Evolutionary conservation across 345 rosid genomes (phyloP).

Genomic region (Angophora floribunda): DNA sequence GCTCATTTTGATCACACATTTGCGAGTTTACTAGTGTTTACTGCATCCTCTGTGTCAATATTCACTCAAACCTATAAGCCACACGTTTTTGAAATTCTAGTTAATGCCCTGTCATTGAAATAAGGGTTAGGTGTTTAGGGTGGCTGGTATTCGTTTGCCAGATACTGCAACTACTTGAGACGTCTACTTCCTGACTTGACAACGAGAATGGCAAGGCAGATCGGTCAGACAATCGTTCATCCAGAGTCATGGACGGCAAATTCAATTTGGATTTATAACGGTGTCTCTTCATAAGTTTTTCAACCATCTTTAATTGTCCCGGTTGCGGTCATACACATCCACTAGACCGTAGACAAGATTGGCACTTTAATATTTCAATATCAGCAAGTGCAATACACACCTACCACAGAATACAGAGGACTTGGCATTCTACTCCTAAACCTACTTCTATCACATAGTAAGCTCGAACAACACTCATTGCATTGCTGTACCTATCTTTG

Average conservation of each 20-base stretch:
- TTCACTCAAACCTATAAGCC: too few species aligned
- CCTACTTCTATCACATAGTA: not conserved
- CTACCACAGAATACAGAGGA: not conserved
- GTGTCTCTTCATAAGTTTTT: not conserved
- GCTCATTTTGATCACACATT: not conserved
- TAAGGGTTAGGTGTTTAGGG: not conserved
- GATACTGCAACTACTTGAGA: not conserved
- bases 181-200: not conserved
- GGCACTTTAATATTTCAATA: not conserved
- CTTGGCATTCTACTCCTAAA: not conserved
- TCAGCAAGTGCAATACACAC: too few species aligned
- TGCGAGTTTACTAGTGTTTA: too few species aligned
- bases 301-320: not conserved
- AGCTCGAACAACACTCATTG: not conserved
- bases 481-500: not conserved
- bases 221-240: too few species aligned
- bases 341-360: not conserved
- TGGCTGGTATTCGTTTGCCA: not conserved
- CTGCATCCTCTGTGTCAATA: not conserved
- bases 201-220: too few species aligned
- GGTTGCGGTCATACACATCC: not conserved
- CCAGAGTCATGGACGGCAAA: too few species aligned
- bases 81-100: too few species aligned
- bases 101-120: not conserved
- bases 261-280: not conserved